A percentile compares a stretch with the other conserved stretches of the same genome.
Evolutionary conservation across 192 early-diverging fungal species (phyloP).

Genomic region (Gamsiella multidivaricata): DNA sequence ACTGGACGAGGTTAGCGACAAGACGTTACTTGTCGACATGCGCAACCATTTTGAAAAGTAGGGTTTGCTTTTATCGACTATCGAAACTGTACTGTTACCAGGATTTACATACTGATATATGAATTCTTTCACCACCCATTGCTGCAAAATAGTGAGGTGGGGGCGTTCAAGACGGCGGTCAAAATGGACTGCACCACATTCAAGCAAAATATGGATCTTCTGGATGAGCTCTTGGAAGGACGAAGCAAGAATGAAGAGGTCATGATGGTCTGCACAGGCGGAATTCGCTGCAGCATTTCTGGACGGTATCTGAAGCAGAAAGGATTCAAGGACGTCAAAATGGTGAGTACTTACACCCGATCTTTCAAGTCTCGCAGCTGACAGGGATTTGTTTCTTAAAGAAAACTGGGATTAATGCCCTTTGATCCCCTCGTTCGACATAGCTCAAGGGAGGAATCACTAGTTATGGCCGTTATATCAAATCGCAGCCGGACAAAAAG

Average conservation of each 20-base stretch:
- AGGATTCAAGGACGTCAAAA: conserved; percentile 72
- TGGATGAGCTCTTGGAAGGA: conserved; percentile 33
- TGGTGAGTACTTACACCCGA: conserved; percentile 33
- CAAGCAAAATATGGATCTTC: conserved; percentile 45
- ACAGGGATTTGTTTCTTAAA: too few species aligned
- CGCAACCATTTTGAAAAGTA: conserved; percentile 82
- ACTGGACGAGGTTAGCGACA: conserved; percentile 58
- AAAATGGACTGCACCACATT: conserved; percentile 53
- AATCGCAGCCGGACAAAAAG: conserved; percentile 37
- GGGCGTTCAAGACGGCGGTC: conserved; percentile 35
- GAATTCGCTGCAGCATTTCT: conserved; percentile 83
- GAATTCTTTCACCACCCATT: too few species aligned
- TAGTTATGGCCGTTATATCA: conserved; percentile 76
- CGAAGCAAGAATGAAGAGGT: conserved; percentile 37
- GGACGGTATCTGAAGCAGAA: conserved; percentile 74
- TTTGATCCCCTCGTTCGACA: neutral
- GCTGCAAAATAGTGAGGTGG: conserved; percentile 37
- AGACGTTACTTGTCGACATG: conserved; percentile 76
- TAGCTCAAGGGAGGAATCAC: conserved; percentile 78
- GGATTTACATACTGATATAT: too few species aligned
- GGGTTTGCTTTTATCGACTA: conserved; percentile 6
- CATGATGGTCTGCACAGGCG: conserved; percentile 62
- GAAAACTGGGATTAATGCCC: too few species aligned
- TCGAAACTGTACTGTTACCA: too few species aligned
- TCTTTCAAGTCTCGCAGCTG: neutral